Percentiles rank a stretch among this genome's conserved stretches.
phyloP scores from a whole-genome alignment of 345 rosid species.

The Zanthoxylum bungeanum region DNA sequence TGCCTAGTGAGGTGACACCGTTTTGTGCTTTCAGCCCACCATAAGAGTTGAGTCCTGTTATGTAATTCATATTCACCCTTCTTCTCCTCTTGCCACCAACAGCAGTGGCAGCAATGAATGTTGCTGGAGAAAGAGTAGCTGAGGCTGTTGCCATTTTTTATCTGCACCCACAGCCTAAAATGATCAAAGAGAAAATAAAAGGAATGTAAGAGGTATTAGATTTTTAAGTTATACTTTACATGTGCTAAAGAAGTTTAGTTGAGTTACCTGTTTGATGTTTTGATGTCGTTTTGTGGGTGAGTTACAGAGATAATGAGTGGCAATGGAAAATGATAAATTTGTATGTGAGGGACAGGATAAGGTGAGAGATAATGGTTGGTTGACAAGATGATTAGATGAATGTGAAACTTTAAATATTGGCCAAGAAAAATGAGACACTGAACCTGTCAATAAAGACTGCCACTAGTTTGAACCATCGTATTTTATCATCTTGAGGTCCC shows the following conservation, averaged over 20 bases:
- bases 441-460: background rate
- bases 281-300: background rate
- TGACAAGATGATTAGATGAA: slow-evolving; percentile 14
- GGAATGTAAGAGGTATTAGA: background rate
- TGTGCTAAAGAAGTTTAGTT: background rate
- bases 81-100: slow-evolving; percentile 14
- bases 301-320: background rate
- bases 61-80: slow-evolving; percentile 22
- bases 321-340: slow-evolving; percentile 13
- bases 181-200: background rate
- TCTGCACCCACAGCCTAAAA: slow-evolving; percentile 10
- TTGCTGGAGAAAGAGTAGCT: slow-evolving; percentile 25
- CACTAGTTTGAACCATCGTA: background rate
- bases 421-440: slow-evolving; percentile 17
- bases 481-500: background rate
- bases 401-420: slow-evolving; percentile 11
- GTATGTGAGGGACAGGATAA: slow-evolving; percentile 16
- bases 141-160: slow-evolving; percentile 32
- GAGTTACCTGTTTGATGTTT: background rate
- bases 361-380: slow-evolving; percentile 25
- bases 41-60: slow-evolving; percentile 39
- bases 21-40: slow-evolving; percentile 52
- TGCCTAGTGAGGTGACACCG: slow-evolving; percentile 34
- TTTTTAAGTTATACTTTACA: background rate
- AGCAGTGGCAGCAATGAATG: slow-evolving; percentile 23